Evolutionary conservation across 2,329 filamentous ascomycete genomes (phyloP).

Genomic region (Claviceps paspali): DNA sequence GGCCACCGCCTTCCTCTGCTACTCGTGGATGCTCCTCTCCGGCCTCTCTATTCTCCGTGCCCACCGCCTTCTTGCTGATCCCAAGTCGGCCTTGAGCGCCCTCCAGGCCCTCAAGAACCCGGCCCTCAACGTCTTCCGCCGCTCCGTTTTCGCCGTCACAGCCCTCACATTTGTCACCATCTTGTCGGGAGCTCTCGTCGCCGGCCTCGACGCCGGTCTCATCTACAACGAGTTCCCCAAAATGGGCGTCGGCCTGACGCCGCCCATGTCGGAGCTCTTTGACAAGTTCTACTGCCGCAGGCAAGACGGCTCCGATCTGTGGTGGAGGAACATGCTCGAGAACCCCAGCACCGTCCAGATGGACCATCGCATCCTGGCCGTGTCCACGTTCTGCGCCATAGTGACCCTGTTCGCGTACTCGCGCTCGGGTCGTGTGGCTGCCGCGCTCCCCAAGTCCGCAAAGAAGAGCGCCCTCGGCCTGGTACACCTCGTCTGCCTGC

Average conservation of each 20-base stretch:
- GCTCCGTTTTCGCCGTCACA: constrained; percentile 54
- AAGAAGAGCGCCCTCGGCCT: constrained; percentile 61
- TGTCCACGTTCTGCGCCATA: constrained; percentile 72
- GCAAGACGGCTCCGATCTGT: constrained; percentile 65
- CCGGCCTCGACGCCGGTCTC: constrained; percentile 84
- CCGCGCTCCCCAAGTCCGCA: constrained; percentile 46
- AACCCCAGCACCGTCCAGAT: constrained; percentile 93
- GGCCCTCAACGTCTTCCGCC: constrained; percentile 56
- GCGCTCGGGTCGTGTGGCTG: constrained; percentile 43
- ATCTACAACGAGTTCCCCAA: constrained; percentile 98
- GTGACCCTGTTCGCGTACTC: constrained; percentile 70
- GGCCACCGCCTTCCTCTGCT: constrained; percentile 80
- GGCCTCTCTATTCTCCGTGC: constrained; percentile 73
- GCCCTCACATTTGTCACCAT: constrained; percentile 74
- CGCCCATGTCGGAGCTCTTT: constrained; percentile 70
- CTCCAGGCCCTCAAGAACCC: constrained; percentile 50
- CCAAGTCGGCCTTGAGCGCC: constrained; percentile 43
- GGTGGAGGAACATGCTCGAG: constrained; percentile 96
- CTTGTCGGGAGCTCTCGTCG: constrained; percentile 87
- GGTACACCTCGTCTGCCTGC: constrained; percentile 66
- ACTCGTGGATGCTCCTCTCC: constrained; percentile 85
- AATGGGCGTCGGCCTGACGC: constrained; percentile 76
- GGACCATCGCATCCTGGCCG: constrained; percentile 84
- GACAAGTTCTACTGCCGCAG: constrained; percentile 72
- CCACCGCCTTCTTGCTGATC: constrained; percentile 53